Conservation (phyloP, 1,139 yeast species). For the Pneumocystis oryctolagi region DNA sequence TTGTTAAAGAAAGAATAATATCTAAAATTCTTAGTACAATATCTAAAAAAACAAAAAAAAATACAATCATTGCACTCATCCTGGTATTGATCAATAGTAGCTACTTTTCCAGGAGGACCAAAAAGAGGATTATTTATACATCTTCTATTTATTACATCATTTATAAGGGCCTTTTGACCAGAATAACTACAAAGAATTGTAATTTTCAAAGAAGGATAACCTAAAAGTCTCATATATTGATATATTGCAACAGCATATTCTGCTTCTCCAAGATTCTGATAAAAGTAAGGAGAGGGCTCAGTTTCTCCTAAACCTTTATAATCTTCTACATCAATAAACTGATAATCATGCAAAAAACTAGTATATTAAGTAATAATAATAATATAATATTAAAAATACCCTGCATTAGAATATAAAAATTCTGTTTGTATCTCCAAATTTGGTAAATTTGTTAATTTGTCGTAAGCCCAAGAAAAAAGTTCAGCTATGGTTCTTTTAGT, state of each 20-base stretch:
- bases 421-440: not conserved
- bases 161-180: conserved; percentile 26
- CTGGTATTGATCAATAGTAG: conserved; percentile 22
- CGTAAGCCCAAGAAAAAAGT: conserved; percentile 20
- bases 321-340: conserved; percentile 29
- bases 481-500: conserved; percentile 19
- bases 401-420: not conserved
- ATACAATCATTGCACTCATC: conserved; percentile 20
- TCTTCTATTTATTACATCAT: conserved; percentile 20
- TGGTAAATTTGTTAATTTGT: not conserved
- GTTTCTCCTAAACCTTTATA: conserved; percentile 22
- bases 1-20: conserved; percentile 24
- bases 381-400: conserved; percentile 1
- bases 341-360: conserved; percentile 30
- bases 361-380: conserved; percentile 24
- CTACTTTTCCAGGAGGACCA: conserved; percentile 22
- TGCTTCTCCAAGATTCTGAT: conserved; percentile 39
- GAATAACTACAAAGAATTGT: conserved; percentile 31
- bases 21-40: conserved; percentile 4
- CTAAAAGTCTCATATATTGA: conserved; percentile 35
- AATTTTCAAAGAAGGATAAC: conserved; percentile 31
- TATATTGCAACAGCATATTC: conserved; percentile 36
- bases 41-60: not conserved
- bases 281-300: conserved; percentile 21
- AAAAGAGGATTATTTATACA: conserved; percentile 19